Evolutionary conservation across 78 protist species (phyloP), one percentile per base, ranked within the genome.

Genomic region (Tieghemostelium lacteum): DNA sequence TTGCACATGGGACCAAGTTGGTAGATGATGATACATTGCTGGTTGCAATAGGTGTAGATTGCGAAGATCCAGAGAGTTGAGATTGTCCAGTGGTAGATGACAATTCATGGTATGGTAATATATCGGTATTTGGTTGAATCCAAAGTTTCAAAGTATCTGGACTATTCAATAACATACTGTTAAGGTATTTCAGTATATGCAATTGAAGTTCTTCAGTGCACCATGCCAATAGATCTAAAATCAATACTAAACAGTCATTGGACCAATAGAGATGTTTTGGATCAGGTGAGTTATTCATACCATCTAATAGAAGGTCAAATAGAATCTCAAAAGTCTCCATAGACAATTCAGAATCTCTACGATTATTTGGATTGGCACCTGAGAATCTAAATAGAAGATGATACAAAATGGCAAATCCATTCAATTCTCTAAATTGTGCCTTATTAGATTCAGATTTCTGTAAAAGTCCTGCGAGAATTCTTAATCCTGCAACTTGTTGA

Each of bases 401-500:
- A 42, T 83, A 83, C 52, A 83, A 61, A 31, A 83, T 83, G 19
- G 80, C 78, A 60, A 83, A 83, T 4, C 91, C 91, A 83, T 60
- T 69, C 31, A 83, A n/a, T n/a, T 83, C 91, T 55, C 91, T 73
- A 64, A 83, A 83, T 24, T 83, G 91, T 45, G 72, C 71, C 36
- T 83, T 83, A 31, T 83, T 83, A 0, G 91, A 69, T 16, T 83
- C 91, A 83, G 78, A 69, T 71, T 83, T 83, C n/a, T 83, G 75
- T 3, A 83, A 58, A 1, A 83, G 49, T n/a, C 91, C 91, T 14
- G 91, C 75, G 12, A 83, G 17, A 33, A 83, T 83, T 57, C 91
- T 73, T 22, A 83, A 52, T 29, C 91, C 91, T 5, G 91, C 91
- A 28, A 83, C 91, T 69, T 83, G 91, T 83, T 83, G 91, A 24